phyloP scores from a whole-genome alignment of 2,329 filamentous ascomycete genomes.

The Paramyrothecium roridum region DNA sequence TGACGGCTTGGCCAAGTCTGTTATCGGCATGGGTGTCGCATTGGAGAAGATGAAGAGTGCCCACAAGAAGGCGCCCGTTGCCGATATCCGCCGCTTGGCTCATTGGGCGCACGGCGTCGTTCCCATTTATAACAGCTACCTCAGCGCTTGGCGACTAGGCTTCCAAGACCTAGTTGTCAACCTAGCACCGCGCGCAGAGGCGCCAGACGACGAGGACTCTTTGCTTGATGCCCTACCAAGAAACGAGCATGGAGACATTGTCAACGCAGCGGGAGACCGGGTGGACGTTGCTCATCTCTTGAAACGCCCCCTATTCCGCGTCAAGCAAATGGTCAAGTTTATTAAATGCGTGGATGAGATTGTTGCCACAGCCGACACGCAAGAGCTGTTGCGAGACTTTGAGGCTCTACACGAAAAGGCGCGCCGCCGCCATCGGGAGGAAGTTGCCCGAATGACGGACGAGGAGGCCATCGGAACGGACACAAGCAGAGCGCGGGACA shows the following conservation, averaged over 20 bases:
- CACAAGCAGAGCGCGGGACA: slow-evolving; percentile 73
- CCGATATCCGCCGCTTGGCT: slow-evolving; percentile 68
- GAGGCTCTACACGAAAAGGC: slow-evolving; percentile 73
- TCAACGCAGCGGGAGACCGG: slow-evolving; percentile 76
- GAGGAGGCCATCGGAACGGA: slow-evolving; percentile 85
- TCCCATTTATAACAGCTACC: slow-evolving; percentile 79
- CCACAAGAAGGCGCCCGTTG: slow-evolving; percentile 76
- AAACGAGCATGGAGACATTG: slow-evolving; percentile 63
- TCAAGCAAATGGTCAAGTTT: slow-evolving; percentile 84
- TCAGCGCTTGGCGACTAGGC: slow-evolving; percentile 85
- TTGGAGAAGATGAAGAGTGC: slow-evolving; percentile 79
- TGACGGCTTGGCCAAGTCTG: slow-evolving; percentile 72
- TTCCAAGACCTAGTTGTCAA: slow-evolving; percentile 96
- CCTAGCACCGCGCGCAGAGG: slow-evolving; percentile 64
- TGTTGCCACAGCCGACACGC: slow-evolving; percentile 42
- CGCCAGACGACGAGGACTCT: slow-evolving; percentile 56
- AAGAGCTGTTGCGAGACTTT: slow-evolving; percentile 49
- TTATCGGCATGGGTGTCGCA: slow-evolving; percentile 89
- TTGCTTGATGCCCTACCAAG: slow-evolving; percentile 56
- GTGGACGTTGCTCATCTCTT: slow-evolving; percentile 93
- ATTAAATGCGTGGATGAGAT: slow-evolving; percentile 66
- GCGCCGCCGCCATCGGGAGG: slow-evolving; percentile 60
- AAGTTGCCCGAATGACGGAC: slow-evolving; percentile 72
- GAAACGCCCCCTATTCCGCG: slow-evolving; percentile 80
- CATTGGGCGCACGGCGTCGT: slow-evolving; percentile 78